These are phyloP conservation scores for Xylaria palmicola DNA, from an alignment of 495 filamentous ascomycete genomes.

Conservation along the genomic window DNA sequence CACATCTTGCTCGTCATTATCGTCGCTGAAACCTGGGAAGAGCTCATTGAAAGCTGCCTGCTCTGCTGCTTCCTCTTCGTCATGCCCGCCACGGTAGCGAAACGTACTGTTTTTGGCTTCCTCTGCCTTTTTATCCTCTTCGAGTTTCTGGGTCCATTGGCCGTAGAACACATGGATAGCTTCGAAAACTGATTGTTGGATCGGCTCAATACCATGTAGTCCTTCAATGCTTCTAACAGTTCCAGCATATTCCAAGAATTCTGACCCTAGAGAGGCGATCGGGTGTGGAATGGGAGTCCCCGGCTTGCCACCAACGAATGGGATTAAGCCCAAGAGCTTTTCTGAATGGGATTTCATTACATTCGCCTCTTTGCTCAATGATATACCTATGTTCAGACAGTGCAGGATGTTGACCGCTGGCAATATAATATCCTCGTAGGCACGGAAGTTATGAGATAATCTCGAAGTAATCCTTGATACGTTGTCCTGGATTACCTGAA, in stretches of 20 bases:
- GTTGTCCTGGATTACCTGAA: conserved; percentile 66
- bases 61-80: conserved; percentile 72
- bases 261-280: conserved; percentile 44
- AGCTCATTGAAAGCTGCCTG: conserved; percentile 73
- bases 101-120: conserved; percentile 73
- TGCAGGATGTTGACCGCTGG: conserved; percentile 80
- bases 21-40: conserved; percentile 74
- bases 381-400: conserved; percentile 74
- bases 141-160: conserved; percentile 73
- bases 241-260: conserved; percentile 45
- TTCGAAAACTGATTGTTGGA: conserved; percentile 44
- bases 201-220: conserved; percentile 25
- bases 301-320: conserved; percentile 60
- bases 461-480: conserved; percentile 65
- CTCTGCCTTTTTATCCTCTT: conserved; percentile 68
- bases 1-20: conserved; percentile 33
- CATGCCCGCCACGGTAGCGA: conserved; percentile 70
- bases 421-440: conserved; percentile 79
- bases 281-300: conserved; percentile 15
- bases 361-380: conserved; percentile 49
- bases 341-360: conserved; percentile 27
- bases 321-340: conserved; percentile 53
- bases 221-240: conserved; percentile 43
- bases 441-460: conserved; percentile 63
- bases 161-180: conserved; percentile 70